Evolutionary conservation across 176 grass and related monocot genomes (phyloP).

Genomic region (Oryza longistaminata): DNA sequence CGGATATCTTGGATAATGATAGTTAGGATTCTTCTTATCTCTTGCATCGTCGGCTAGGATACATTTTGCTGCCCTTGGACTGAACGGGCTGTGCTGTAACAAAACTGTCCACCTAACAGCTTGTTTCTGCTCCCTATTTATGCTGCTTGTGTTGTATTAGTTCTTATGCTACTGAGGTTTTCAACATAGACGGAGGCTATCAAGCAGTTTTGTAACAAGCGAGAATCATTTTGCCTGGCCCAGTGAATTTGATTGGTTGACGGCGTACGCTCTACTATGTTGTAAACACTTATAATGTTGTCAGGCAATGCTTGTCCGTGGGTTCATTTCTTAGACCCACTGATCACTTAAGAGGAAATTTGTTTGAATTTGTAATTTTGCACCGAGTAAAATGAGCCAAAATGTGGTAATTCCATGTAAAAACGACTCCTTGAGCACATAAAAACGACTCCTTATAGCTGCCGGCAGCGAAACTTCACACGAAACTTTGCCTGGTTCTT

Average conservation of each 20-base stretch:
- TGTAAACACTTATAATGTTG: not conserved
- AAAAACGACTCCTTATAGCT: not conserved
- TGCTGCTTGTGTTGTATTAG: not conserved
- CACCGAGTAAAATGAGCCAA: not conserved
- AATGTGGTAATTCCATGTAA: too few relatives aligned
- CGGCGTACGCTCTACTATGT: too few relatives aligned
- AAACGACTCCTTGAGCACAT: not conserved
- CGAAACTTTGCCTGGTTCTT: too few relatives aligned
- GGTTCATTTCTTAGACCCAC: not conserved
- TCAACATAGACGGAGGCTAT: not conserved
- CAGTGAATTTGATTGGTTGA: too few relatives aligned
- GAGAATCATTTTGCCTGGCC: not conserved
- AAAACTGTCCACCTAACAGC: not conserved
- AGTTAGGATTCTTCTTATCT: conserved; percentile 2
- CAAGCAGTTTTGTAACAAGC: not conserved
- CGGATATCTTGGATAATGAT: not conserved
- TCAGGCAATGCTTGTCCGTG: not conserved
- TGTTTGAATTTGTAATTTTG: not conserved
- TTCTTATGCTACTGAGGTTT: not conserved
- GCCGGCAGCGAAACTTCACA: not conserved
- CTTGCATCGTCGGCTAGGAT: not conserved
- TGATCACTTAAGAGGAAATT: not conserved
- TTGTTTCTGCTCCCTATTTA: not conserved
- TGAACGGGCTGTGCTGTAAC: not conserved
- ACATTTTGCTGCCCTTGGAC: not conserved